Base-by-base conservation (phyloP, 441 rosid genomes). In the Jatropha podagrica region DNA sequence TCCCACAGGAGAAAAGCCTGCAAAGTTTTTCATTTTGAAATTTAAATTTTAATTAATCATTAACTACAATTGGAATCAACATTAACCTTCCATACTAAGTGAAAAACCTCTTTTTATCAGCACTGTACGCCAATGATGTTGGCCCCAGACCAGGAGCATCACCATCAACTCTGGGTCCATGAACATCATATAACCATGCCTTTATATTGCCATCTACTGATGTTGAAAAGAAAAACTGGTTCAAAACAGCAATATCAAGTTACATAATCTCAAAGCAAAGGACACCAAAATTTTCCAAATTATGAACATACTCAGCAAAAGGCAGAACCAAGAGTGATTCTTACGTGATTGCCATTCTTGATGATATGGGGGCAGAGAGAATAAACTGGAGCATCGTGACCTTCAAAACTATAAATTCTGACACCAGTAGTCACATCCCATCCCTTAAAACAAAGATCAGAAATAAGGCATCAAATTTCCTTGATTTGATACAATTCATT, bases 1-100 rank as follows among this genome's bases (percentile, higher is more conserved):
- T 87, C 27, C 93, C 91, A 2, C 93, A 89, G 4, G 90, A 87
- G 67, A 89, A 86, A 68, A 87, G 86, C 84, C 93, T 83, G 61
- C 46, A 66, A 70, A 62, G 26, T 8, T 64, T 65, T 46, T 4
- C 41, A 71, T 65, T 13, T 41, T 54, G 14, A 42, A 56, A 64
- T 23, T 23, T 23, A 23, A 23, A 23, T 23, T 23, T 63, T 52
- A 10, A 48, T 61, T 49, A 23, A 23, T 38, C 78, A 54, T 74
- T 40, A 11, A n/a, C 7, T 15, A 71, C 49, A 51, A 40, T 44
- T 4, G 72, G 32, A 62, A 73, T 7, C 38, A 44, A 65, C 74
- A 58, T 58, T 44, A 70, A 77, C 42, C 48, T 40, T 49, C 73
- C 54, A 74, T 32, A 79, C 4, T 10, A 46, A 69, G 65, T 8